Percentiles rank a stretch among this genome's conserved stretches.
These are phyloP conservation scores for Sordaria brevicollis DNA, from an alignment of 495 filamentous ascomycete species.

Conservation along the genomic window DNA sequence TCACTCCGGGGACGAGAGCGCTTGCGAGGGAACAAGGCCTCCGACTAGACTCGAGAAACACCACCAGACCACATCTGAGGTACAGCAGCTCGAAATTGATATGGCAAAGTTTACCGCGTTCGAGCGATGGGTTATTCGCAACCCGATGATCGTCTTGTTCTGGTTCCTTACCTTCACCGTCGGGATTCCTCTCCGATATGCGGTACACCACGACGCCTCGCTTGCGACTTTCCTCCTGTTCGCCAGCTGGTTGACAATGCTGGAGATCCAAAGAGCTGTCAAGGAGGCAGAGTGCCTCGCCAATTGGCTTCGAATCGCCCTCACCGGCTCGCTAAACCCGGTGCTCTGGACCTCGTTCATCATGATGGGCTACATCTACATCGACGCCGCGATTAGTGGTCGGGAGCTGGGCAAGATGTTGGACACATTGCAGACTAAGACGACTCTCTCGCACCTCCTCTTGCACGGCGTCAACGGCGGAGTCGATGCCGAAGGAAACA, in stretches of 20 bases:
- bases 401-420: constrained; percentile 18
- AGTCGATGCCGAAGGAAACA: background rate
- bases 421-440: constrained; percentile 22
- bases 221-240: constrained; percentile 28
- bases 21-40: background rate
- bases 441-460: constrained; percentile 24
- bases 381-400: constrained; percentile 19
- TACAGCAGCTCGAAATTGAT: background rate
- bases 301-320: constrained; percentile 13
- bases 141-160: constrained; percentile 17
- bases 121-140: constrained; percentile 1
- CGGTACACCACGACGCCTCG: constrained; percentile 12
- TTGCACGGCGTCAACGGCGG: constrained; percentile 1
- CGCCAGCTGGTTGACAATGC: constrained; percentile 29
- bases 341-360: constrained; percentile 32
- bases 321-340: constrained; percentile 29
- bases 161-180: constrained; percentile 14
- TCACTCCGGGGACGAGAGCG: background rate
- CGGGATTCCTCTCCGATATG: constrained; percentile 20
- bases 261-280: constrained; percentile 26
- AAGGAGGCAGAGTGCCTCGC: constrained; percentile 12
- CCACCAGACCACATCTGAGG: background rate
- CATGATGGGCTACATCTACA: constrained; percentile 29
- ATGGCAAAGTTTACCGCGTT: background rate
- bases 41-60: background rate